Percentiles rank a stretch among this genome's conserved stretches.
Evolutionary conservation across 192 early-diverging fungal species (phyloP).

Genomic region (Coemansia sp.): DNA sequence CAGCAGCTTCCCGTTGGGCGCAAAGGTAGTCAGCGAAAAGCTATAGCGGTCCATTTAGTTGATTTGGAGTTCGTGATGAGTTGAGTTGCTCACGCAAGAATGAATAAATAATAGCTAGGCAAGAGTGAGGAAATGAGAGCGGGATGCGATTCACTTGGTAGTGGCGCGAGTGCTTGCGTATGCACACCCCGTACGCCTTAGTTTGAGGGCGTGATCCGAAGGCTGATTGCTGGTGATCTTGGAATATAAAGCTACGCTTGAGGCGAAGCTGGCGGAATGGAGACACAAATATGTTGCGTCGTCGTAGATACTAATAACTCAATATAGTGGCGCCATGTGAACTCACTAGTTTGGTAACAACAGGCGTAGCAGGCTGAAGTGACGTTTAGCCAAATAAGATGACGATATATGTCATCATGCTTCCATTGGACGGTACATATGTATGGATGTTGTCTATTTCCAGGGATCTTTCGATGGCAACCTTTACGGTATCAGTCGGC

Average conservation of each 20-base stretch:
- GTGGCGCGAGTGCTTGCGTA: neutral
- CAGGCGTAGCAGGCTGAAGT: neutral
- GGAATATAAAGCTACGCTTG: neutral
- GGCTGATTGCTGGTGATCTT: neutral
- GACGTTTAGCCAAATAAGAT: neutral
- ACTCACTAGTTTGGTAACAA: neutral
- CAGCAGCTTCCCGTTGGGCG: slow-evolving; percentile 97
- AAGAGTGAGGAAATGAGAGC: too few relatives aligned
- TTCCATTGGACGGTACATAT: neutral
- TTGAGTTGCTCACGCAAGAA: neutral
- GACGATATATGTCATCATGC: neutral
- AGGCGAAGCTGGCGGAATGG: neutral
- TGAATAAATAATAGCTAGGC: neutral
- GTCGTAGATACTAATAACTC: neutral
- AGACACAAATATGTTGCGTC: too few relatives aligned
- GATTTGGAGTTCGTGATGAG: neutral
- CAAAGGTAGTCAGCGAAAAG: slow-evolving; percentile 99
- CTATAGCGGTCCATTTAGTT: slow-evolving; percentile 69
- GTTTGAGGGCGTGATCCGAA: neutral
- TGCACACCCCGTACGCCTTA: neutral
- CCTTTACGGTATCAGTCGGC: neutral
- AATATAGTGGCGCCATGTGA: neutral
- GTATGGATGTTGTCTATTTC: neutral
- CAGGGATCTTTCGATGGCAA: neutral
- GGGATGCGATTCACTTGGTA: neutral